Percentiles rank a stretch among this genome's conserved stretches.
Evolutionary conservation across 2,329 filamentous ascomycete species (phyloP).

Genomic region (Botryotinia convoluta): DNA sequence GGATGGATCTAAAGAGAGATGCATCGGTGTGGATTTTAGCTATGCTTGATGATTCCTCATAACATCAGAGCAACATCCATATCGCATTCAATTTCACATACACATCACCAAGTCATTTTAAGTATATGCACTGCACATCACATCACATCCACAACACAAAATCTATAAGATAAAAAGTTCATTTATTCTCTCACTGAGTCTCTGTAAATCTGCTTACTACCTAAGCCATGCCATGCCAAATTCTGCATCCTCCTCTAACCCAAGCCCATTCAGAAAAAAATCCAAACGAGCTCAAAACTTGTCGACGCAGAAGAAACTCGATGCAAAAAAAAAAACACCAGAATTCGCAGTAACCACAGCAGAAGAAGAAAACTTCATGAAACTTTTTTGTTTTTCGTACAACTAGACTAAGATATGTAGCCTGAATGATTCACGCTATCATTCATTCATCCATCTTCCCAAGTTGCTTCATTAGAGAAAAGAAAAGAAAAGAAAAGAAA

Average conservation of each 20-base stretch:
- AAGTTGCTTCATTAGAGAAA: background rate
- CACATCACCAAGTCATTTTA: background rate
- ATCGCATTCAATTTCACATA: too few relatives aligned
- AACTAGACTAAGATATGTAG: background rate
- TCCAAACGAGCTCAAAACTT: background rate
- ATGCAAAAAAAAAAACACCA: background rate
- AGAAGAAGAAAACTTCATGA: background rate
- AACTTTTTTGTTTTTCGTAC: constrained; percentile 2
- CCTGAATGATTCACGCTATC: background rate
- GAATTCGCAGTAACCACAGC: background rate
- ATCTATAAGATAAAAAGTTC: background rate
- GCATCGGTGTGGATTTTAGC: background rate
- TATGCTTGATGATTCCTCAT: background rate
- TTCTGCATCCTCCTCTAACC: background rate
- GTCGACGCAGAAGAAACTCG: background rate
- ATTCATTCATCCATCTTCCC: background rate
- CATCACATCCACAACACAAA: background rate
- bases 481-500: background rate
- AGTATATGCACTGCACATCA: background rate
- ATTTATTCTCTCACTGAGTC: background rate
- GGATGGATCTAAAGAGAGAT: background rate
- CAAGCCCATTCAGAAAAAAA: background rate
- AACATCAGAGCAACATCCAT: background rate
- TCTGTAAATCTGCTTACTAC: background rate
- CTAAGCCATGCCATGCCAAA: background rate